phyloP scores from a whole-genome alignment of 805 yeast genomes.

The Yarrowia divulgata region DNA sequence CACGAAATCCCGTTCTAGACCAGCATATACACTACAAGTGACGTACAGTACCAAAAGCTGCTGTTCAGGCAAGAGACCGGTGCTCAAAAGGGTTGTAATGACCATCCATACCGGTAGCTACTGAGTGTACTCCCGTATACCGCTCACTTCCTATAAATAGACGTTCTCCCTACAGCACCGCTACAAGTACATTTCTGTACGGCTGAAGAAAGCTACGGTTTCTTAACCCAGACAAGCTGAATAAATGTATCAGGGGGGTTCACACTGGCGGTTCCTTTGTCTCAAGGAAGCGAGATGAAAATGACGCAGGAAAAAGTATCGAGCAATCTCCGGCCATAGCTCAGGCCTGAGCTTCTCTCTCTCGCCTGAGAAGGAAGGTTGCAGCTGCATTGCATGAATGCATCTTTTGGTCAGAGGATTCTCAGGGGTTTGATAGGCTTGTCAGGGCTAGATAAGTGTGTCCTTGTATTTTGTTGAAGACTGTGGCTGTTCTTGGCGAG shows the following conservation, averaged over 20 bases:
- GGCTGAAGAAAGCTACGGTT: constrained; percentile 6
- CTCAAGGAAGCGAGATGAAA: neutral
- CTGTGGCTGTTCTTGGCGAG: no score
- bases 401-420: constrained; percentile 3
- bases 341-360: no score
- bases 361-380: constrained; percentile 15
- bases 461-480: no score
- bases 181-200: neutral
- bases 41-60: no score
- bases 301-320: constrained; percentile 1
- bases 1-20: no score
- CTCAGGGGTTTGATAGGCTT: constrained; percentile 23
- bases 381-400: constrained; percentile 29
- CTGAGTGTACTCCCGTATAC: no score
- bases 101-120: no score
- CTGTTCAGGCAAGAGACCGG: no score
- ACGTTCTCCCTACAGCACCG: no score
- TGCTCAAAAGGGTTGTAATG: no score
- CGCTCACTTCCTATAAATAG: neutral
- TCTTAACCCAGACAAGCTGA: neutral
- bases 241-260: neutral
- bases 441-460: neutral
- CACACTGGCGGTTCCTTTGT: neutral
- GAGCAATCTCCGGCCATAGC: neutral
- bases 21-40: no score